Evolutionary conservation across 2,329 filamentous ascomycete genomes (phyloP), one percentile per base, ranked within the genome.

Genomic region (Chaetothyriales sp.): DNA sequence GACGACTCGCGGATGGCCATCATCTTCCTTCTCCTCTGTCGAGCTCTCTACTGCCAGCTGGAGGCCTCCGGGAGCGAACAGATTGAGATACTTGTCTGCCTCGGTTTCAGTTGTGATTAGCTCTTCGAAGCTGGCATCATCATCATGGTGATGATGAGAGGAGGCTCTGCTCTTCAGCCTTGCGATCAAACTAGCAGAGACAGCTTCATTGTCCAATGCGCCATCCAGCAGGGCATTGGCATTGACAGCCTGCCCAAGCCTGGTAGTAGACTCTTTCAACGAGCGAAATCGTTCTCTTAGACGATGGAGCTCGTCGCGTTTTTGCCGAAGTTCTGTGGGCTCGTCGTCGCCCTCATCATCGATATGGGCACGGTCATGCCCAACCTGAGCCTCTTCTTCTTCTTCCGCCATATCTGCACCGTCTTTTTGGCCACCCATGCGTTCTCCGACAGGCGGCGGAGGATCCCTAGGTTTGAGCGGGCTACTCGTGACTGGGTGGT

Each of bases 51-150:
- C 49, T 9, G 44, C 48, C 44, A 60, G 47, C 10, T 49, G 43
- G 2, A 61, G 49, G 28, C 56, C 57, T 15, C 54, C 55, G n/a
- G 58, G 58, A 2, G 57, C 39, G 48, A 60, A 61, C 8, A 59
- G 49, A 19, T 50, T 55, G 22, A 61, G 49, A 51, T 57, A 39
- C 8, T 39, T 39, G 12, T 39, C 15, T 39, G 32, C 32, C 12
- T 39, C 32, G 12, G 10, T 15, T 10, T 39, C 32, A 2, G 32
- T 39, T 39, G 10, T 12, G 15, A 39, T 39, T 39, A 39, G 10
- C 32, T 39, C 10, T 15, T 39, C 10, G 32, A 39, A 39, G 32
- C 32, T 39, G 15, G 32, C 32, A 39, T 39, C 15, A 15, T 15
- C 10, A 15, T n/a, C n/a, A n/a, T n/a, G n/a, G n/a, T n/a, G n/a